Evolutionary conservation across 495 filamentous ascomycete species (phyloP).

Genomic region (Mytilinidion resinicola): DNA sequence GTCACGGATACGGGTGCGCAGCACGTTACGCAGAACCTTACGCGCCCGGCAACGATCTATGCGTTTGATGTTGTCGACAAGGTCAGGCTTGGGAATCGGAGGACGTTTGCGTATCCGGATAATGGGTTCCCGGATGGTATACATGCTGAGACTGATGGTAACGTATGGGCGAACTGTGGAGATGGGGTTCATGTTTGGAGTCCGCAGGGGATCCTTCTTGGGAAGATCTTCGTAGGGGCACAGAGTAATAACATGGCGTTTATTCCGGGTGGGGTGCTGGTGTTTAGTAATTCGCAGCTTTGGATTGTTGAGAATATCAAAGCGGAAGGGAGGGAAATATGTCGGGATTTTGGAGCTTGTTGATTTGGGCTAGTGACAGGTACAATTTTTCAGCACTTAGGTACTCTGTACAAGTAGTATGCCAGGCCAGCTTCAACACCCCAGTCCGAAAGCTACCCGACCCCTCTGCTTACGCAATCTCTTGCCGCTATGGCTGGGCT

Average conservation of each 20-base stretch:
- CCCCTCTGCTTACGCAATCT: too few species aligned
- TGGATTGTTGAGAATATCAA: conserved; percentile 30
- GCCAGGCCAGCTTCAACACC: too few species aligned
- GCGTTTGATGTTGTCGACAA: conserved; percentile 31
- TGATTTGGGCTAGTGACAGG: background rate
- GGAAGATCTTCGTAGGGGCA: conserved; percentile 27
- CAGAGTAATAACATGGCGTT: conserved; percentile 35
- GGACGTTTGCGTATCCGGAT: conserved; percentile 35
- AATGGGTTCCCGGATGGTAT: conserved; percentile 30
- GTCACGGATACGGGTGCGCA: conserved; percentile 41
- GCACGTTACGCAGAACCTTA: conserved; percentile 26
- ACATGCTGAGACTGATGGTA: conserved; percentile 29
- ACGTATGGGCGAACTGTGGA: conserved; percentile 27
- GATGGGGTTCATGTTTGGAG: conserved; percentile 31
- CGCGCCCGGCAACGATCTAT: conserved; percentile 33
- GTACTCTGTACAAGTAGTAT: too few species aligned
- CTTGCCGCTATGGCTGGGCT: too few species aligned
- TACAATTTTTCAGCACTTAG: too few species aligned
- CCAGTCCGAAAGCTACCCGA: too few species aligned
- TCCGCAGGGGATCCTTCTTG: conserved; percentile 18
- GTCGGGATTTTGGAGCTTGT: conserved; percentile 31
- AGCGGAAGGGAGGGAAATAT: conserved; percentile 31
- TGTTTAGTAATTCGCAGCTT: conserved; percentile 31
- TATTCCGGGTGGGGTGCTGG: conserved; percentile 25
- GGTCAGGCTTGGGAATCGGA: conserved; percentile 26